Conservation (phyloP, 768 basidiomycete genomes). For the Amanita pseudoporphyria region DNA sequence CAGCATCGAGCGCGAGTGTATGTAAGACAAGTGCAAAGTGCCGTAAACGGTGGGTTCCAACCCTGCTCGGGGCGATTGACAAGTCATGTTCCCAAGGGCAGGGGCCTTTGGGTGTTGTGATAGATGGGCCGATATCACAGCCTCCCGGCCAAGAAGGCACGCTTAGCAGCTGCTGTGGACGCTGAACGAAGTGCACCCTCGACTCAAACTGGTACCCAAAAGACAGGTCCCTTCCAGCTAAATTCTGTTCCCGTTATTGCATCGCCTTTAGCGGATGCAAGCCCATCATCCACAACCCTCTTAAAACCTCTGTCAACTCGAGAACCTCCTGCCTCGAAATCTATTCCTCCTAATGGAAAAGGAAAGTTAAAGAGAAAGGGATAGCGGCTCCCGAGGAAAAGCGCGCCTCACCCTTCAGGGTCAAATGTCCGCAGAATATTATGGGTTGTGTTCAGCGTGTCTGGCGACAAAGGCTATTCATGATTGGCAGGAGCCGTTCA, state of each 20-base stretch:
- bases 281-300: neutral
- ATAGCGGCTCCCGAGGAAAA: constrained; percentile 30
- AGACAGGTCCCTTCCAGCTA: neutral
- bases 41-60: neutral
- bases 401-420: constrained; percentile 36
- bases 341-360: constrained; percentile 2
- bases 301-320: neutral
- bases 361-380: constrained; percentile 46
- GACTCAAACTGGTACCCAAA: constrained; percentile 48
- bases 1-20: neutral
- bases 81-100: neutral
- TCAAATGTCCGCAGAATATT: constrained; percentile 41
- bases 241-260: too few species aligned
- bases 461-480: constrained; percentile 58
- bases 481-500: constrained; percentile 60
- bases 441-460: constrained; percentile 44
- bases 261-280: neutral
- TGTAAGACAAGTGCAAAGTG: neutral
- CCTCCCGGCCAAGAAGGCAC: constrained; percentile 12
- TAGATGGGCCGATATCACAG: constrained; percentile 1
- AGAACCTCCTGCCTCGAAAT: neutral
- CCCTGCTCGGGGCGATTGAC: neutral
- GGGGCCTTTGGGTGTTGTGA: neutral
- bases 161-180: neutral
- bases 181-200: neutral